A percentile compares a stretch with the other conserved stretches of the same genome.
Evolutionary conservation across 768 basidiomycete genomes (phyloP).

Genomic region (Tulasnella sp.): DNA sequence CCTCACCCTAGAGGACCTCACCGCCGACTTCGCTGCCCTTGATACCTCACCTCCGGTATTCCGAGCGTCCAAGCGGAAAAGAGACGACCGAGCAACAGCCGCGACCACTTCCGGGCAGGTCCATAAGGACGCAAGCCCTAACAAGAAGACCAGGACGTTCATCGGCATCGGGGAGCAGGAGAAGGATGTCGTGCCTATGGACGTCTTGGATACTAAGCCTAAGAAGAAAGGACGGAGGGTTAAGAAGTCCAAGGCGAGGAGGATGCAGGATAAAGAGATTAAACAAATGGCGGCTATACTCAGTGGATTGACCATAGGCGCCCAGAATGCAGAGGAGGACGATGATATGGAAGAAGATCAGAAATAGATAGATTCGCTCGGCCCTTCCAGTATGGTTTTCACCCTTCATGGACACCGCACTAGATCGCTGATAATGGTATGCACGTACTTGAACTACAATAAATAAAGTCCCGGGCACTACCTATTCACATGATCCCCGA

Average conservation of each 20-base stretch:
- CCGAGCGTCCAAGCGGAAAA: background rate
- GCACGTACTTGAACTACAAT: background rate
- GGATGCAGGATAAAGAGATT: background rate
- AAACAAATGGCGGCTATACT: background rate
- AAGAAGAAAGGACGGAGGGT: background rate
- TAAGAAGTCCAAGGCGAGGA: background rate
- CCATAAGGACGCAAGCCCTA: background rate
- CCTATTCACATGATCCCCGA: background rate
- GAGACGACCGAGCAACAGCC: background rate
- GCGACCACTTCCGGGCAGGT: background rate
- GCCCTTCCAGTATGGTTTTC: background rate
- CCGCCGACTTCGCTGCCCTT: background rate
- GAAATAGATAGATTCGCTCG: background rate
- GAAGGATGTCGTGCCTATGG: background rate
- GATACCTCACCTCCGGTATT: background rate
- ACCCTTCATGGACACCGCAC: too few relatives aligned
- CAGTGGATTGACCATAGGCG: background rate
- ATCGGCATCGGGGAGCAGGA: background rate
- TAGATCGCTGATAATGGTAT: too few relatives aligned
- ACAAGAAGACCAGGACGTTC: background rate
- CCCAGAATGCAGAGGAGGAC: background rate
- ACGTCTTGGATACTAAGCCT: background rate
- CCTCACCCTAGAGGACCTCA: background rate
- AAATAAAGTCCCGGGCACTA: background rate
- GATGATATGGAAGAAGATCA: background rate